Percentiles rank a stretch among this genome's conserved stretches.
phyloP scores from a whole-genome alignment of 2,329 filamentous ascomycete species.

The Diaporthe australafricana region DNA sequence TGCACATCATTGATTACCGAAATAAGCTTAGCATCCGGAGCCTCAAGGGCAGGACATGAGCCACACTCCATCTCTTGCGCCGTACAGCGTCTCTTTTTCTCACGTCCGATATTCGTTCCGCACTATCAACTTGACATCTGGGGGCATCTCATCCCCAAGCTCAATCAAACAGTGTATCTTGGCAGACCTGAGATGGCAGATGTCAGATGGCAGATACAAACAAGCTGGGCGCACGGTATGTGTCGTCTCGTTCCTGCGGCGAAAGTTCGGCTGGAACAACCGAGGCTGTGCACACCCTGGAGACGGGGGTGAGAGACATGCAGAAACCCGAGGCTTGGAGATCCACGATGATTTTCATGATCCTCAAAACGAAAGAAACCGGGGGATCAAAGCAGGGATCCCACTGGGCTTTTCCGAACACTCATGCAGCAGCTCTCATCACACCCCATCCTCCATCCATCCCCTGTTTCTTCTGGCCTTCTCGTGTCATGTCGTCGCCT shows the following conservation, averaged over 20 bases:
- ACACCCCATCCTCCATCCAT: background rate
- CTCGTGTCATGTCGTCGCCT: background rate
- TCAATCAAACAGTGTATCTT: background rate
- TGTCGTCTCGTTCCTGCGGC: slow-evolving; percentile 9
- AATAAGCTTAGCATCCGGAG: background rate
- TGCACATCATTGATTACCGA: slow-evolving; percentile 22
- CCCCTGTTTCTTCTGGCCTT: background rate
- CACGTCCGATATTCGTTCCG: background rate
- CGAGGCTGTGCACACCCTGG: background rate
- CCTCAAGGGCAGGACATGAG: background rate
- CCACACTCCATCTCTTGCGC: background rate
- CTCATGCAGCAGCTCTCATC: background rate
- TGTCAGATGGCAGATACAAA: background rate
- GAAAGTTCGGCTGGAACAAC: slow-evolving; percentile 1
- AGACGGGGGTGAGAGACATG: too few relatives aligned
- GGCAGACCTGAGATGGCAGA: slow-evolving; percentile 21
- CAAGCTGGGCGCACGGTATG: background rate
- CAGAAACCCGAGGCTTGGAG: background rate
- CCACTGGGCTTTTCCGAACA: background rate
- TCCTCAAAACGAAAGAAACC: slow-evolving; percentile 16
- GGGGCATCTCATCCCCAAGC: background rate
- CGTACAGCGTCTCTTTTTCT: background rate
- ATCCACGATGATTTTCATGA: slow-evolving; percentile 24
- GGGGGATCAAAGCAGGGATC: slow-evolving; percentile 11
- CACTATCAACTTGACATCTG: background rate